Conservation (phyloP, 768 basidiomycete genomes). For the Pleurotus cornucopiae region DNA sequence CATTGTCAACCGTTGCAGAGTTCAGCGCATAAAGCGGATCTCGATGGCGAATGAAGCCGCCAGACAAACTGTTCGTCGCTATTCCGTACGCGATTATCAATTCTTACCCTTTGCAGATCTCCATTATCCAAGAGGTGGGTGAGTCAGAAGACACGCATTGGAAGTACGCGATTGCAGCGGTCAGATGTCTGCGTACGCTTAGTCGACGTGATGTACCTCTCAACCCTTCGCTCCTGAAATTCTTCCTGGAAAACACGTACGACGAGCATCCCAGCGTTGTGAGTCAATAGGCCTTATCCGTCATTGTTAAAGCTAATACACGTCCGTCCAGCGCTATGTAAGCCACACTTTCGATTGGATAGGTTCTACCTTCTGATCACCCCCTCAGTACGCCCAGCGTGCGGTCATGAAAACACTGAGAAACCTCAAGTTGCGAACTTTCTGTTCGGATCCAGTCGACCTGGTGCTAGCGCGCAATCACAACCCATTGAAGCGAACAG, state of each 20-base stretch:
- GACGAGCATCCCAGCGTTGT: conserved; percentile 69
- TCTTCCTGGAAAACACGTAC: conserved; percentile 54
- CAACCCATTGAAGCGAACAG: conserved; percentile 60
- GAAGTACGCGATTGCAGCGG: conserved; percentile 72
- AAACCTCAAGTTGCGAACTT: conserved; percentile 78
- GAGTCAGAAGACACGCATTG: conserved; percentile 66
- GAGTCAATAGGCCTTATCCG: conserved; percentile 20
- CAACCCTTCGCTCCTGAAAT: conserved; percentile 43
- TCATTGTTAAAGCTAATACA: neutral
- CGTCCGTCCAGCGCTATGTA: conserved; percentile 50
- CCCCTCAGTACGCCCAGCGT: conserved; percentile 59
- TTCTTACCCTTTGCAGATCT: conserved; percentile 24
- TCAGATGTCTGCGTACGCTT: conserved; percentile 63
- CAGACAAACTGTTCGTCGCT: conserved; percentile 37
- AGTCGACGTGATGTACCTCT: conserved; percentile 61
- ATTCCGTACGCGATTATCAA: neutral
- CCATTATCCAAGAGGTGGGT: conserved; percentile 51
- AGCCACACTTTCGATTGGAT: conserved; percentile 16
- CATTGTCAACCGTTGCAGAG: conserved; percentile 36
- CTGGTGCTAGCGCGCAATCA: conserved; percentile 56
- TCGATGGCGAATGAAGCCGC: conserved; percentile 36
- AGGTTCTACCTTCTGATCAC: conserved; percentile 3
- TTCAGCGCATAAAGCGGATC: conserved; percentile 42
- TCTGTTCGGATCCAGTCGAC: conserved; percentile 49
- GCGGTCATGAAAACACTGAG: conserved; percentile 75